Evolutionary conservation across 2,329 filamentous ascomycete species (phyloP), one percentile per base, ranked within the genome.

Genomic region (Escovopsis sp.): DNA sequence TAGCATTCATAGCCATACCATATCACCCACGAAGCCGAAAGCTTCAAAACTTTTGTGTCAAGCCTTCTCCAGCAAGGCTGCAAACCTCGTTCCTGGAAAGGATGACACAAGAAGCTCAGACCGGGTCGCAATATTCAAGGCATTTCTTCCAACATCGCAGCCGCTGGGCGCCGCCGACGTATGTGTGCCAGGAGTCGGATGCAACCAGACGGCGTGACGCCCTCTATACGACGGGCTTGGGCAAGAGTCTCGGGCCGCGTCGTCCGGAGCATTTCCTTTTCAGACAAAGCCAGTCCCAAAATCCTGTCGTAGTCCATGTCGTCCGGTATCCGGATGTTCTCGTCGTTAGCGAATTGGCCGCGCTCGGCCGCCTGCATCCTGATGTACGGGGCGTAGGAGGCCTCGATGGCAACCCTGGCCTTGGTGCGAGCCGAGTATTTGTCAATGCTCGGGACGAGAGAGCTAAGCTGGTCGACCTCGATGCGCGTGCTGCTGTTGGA

Each of bases 161-260:
- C 11, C 23, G 31, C 32, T 10, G 35, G 19, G 7, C 39, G 33
- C 15, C 34, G 46, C 19, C 52, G 48, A 28, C 62, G 63, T n/a
- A 85, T 75, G 51, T 72, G 70, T 17, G 63, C 65, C 38, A 88
- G 56, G 41, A 90, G 51, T 36, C 72, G 58, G 30, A 79, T 49
- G 38, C 68, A 68, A 0, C 71, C 74, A 0, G 69, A 62, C 1
- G 75, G 73, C 15, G 74, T 79, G 41, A 79, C 63, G 4, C 88
- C 88, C 56, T 98, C 90, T 10, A 94, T 73, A 12, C 90, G 65
- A 33, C 85, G 68, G 23, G 88, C 88, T 67, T 94, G 90, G 0
- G 84, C 88, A 16, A 98, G 65, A 41, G 74, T 92, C 57, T 92
- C 84, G 0, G 90, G 90, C 35, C 73, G 64, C 1, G 84, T 80